Evolutionary conservation across 768 basidiomycete species (phyloP).

Genomic region (Glaciozyma antarctica): DNA sequence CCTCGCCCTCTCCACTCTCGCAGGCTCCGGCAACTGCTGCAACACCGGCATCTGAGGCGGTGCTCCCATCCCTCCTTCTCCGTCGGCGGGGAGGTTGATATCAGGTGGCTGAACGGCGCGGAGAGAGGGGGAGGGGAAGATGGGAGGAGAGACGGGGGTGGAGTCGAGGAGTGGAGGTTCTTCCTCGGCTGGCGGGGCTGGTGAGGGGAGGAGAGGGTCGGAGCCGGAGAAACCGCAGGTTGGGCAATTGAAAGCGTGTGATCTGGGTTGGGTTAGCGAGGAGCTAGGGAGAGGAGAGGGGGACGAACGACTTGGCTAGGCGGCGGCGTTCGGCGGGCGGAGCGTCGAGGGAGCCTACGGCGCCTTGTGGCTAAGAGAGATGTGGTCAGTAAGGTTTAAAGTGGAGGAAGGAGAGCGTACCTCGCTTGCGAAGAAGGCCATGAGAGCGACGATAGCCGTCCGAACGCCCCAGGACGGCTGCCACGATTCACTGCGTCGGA

Average conservation of each 20-base stretch:
- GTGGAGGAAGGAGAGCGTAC: background rate
- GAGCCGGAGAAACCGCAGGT: slow-evolving; percentile 25
- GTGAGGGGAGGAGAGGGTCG: background rate
- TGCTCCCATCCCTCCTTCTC: too few relatives aligned
- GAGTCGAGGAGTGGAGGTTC: background rate
- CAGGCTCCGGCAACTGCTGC: slow-evolving; percentile 2
- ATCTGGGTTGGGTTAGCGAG: background rate
- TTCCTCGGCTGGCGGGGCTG: too few relatives aligned
- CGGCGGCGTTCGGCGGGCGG: slow-evolving; percentile 21
- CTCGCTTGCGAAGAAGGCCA: slow-evolving; percentile 41
- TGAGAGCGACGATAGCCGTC: slow-evolving; percentile 49
- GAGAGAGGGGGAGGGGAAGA: too few relatives aligned
- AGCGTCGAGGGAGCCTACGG: slow-evolving; percentile 25
- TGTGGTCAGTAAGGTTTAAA: background rate
- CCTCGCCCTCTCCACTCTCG: background rate
- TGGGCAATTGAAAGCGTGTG: slow-evolving; percentile 6
- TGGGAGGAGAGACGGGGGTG: background rate
- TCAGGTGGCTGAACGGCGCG: too few relatives aligned
- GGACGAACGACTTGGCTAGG: slow-evolving; percentile 12
- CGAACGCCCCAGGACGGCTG: slow-evolving; percentile 97
- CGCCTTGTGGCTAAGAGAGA: slow-evolving; percentile 23
- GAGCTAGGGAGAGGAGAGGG: background rate
- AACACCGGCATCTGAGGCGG: background rate
- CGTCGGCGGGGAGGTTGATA: too few relatives aligned
- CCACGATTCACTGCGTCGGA: slow-evolving; percentile 79